These are phyloP conservation scores for Scenedesmus sp. DNA, from an alignment of 163 green algal genomes.

Conservation along the genomic window DNA sequence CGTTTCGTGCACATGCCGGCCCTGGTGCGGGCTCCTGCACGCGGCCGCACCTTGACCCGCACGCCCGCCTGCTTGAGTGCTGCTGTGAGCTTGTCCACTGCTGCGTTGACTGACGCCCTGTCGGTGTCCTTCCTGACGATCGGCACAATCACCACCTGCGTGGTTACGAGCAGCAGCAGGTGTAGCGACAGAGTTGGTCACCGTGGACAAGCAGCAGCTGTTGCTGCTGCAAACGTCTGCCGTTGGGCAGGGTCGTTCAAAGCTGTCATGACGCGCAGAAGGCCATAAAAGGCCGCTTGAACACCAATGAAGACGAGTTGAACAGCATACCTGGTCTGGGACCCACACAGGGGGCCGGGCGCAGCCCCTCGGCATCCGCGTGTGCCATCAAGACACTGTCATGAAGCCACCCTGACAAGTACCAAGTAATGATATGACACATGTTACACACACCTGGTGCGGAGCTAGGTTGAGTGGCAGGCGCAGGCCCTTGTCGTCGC, in stretches of 20 bases:
- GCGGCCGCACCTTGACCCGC: constrained; percentile 73
- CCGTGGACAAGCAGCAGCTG: too few species aligned
- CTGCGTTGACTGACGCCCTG: constrained; percentile 74
- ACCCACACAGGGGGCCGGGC: constrained; percentile 93
- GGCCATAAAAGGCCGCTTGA: too few species aligned
- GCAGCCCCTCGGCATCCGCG: constrained; percentile 93
- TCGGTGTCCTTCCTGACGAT: constrained; percentile 95
- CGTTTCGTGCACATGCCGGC: too few species aligned
- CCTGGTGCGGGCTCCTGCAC: neutral
- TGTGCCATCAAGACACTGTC: constrained; percentile 91
- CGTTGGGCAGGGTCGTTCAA: too few species aligned
- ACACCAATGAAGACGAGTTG: too few species aligned
- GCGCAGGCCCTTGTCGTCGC: constrained; percentile 93
- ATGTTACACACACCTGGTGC: constrained; percentile 82
- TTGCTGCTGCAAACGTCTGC: too few species aligned
- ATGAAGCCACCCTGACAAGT: constrained; percentile 93
- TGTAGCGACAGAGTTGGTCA: neutral
- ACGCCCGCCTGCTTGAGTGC: constrained; percentile 80
- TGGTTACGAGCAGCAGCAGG: neutral
- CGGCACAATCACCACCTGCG: constrained; percentile 95
- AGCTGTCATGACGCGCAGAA: too few species aligned
- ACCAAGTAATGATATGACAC: too few species aligned
- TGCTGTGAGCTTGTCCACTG: constrained; percentile 72
- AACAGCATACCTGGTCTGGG: constrained; percentile 88
- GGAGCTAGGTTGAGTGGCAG: constrained; percentile 94